Conservation (phyloP, 2,329 filamentous ascomycete species). For the Trichoderma gracile region DNA sequence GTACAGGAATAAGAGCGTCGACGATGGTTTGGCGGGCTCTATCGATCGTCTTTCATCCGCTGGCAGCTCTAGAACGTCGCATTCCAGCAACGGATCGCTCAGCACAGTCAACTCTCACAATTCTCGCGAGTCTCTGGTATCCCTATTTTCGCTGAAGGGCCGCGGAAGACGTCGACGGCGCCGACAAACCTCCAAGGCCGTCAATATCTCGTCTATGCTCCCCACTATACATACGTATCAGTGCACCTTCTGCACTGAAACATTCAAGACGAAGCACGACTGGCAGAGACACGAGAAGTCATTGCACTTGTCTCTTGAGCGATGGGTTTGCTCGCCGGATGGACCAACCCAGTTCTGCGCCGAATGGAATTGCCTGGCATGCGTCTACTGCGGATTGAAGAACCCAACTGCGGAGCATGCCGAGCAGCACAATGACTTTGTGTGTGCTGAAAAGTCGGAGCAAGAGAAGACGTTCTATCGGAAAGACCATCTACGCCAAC, state of each 20-base stretch:
- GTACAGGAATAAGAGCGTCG: background rate
- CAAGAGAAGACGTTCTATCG: conserved; percentile 47
- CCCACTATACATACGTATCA: conserved; percentile 34
- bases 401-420: conserved; percentile 39
- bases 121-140: conserved; percentile 3
- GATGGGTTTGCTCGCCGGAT: conserved; percentile 47
- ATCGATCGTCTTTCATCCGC: conserved; percentile 4
- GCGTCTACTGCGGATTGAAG: conserved; percentile 42
- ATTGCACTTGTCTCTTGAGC: conserved; percentile 48
- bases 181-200: conserved; percentile 1
- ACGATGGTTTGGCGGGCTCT: conserved; percentile 5
- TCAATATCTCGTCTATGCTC: background rate
- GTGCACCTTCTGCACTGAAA: conserved; percentile 51
- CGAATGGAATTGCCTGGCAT: conserved; percentile 42
- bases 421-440: conserved; percentile 40
- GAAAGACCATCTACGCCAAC: conserved; percentile 48
- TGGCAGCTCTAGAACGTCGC: conserved; percentile 8
- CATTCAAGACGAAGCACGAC: conserved; percentile 48
- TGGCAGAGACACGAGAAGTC: conserved; percentile 54
- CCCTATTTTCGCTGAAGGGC: background rate
- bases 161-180: conserved; percentile 15
- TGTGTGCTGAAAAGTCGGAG: conserved; percentile 52
- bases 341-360: conserved; percentile 32
- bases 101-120: background rate
- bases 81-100: background rate